Percentiles rank a stretch among this genome's conserved stretches.
These are phyloP conservation scores for Candida jianshihensis DNA, from an alignment of 805 yeast species.

Conservation along the genomic window DNA sequence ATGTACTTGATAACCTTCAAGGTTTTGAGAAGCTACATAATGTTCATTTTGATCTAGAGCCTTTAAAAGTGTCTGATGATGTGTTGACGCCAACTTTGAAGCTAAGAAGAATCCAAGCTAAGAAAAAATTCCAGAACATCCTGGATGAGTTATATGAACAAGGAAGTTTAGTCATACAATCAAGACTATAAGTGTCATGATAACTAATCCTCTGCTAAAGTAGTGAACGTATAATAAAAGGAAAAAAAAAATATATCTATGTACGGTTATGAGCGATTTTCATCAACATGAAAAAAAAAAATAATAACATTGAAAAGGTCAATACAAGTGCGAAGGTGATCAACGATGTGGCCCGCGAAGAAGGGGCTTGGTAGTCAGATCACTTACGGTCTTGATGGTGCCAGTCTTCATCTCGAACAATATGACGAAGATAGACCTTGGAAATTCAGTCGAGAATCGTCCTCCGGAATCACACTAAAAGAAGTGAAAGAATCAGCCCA, in stretches of 20 bases:
- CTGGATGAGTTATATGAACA: conserved; percentile 42
- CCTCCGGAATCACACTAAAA: conserved; percentile 15
- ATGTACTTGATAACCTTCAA: conserved; percentile 33
- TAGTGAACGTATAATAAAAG: too few relatives aligned
- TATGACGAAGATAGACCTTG: conserved; percentile 16
- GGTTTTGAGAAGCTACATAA: conserved; percentile 64
- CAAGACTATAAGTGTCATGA: neutral
- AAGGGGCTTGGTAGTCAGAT: conserved; percentile 36
- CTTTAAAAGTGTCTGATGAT: conserved; percentile 53
- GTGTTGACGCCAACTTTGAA: conserved; percentile 64
- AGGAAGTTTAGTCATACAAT: conserved; percentile 25
- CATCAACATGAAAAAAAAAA: too few relatives aligned
- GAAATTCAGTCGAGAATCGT: conserved; percentile 21
- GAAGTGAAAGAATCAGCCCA: conserved; percentile 8
- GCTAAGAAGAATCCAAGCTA: conserved; percentile 41
- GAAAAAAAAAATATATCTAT: too few relatives aligned
- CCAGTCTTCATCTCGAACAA: conserved; percentile 15
- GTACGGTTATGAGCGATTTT: too few relatives aligned
- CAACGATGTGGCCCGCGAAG: conserved; percentile 38
- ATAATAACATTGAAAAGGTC: too few relatives aligned
- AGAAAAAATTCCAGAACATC: conserved; percentile 33
- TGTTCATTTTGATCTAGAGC: conserved; percentile 45
- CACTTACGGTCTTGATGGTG: conserved; percentile 35
- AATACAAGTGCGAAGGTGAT: too few relatives aligned
- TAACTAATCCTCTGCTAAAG: too few relatives aligned